Conservation (phyloP, 495 filamentous ascomycete genomes). For the Neurospora africana region DNA sequence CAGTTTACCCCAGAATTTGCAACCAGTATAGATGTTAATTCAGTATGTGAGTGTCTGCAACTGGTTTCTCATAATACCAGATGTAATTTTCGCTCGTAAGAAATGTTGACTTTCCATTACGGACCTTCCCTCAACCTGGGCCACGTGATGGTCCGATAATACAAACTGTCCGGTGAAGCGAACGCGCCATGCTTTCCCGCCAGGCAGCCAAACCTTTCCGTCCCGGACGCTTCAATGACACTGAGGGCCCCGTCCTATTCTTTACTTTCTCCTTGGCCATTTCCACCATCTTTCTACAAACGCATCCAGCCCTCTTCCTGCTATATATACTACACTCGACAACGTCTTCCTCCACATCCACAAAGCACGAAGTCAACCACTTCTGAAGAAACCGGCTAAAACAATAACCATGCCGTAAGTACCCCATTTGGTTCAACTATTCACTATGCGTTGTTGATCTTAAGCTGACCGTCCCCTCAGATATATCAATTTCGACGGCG, state of each 20-base stretch:
- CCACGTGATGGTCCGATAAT: neutral
- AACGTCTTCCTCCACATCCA: neutral
- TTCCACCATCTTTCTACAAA: neutral
- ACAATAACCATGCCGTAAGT: neutral
- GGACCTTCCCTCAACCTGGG: neutral
- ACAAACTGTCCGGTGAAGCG: neutral
- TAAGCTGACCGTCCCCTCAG: neutral
- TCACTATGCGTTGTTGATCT: neutral
- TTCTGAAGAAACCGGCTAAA: neutral
- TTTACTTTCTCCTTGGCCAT: neutral
- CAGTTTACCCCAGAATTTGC: neutral
- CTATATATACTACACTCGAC: neutral
- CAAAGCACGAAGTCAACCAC: neutral
- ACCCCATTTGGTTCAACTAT: neutral
- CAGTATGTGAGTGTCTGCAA: neutral
- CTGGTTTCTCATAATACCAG: too few species aligned
- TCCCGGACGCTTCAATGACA: neutral
- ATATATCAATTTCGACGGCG: neutral
- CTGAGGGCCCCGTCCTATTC: neutral
- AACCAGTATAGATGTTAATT: neutral
- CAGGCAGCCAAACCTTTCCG: neutral
- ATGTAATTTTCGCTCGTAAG: neutral
- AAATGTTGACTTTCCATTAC: neutral
- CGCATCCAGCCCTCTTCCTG: neutral
- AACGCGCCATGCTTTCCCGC: neutral